Base-by-base conservation (phyloP, 192 early-diverging fungal genomes). In the Endogone sp. region DNA sequence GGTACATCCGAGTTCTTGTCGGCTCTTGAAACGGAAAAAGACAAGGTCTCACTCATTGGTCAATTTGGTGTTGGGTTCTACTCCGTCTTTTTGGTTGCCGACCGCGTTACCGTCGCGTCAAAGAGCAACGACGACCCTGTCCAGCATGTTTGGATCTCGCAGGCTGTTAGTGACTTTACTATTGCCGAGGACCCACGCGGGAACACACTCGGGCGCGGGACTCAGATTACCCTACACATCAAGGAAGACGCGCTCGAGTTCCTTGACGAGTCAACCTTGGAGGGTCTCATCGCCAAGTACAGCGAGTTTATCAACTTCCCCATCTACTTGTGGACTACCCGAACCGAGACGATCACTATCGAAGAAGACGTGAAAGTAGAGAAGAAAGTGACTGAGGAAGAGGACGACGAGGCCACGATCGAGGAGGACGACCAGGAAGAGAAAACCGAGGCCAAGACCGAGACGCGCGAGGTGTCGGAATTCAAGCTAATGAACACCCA, bases 31-130 rank as follows among this genome's bases (percentile, higher is more conserved):
- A 82, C 88, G 23, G 88, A 93, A 74, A 86, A 92, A 31, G 88
- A 95, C 71, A 85, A 87, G 75, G 84, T 85, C 77, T 85, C 86
- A 28, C 82, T 97, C 67, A 97, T 97, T 67, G 98, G 98, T 56
- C 95, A 99, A 82, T 99, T 99, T 80, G 98, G 98, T 88, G 96
- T 98, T 28, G 96, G 98, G 30, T 99, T 99, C 82, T 99, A 99
- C 85, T 96, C 95, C 29, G 94, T 93, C 20, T 99, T 95, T 76
- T 84, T 97, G 79, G 93, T 95, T 20, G 96, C 96, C 29, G 96
- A 99, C 82, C 90, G 89, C 78, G 96, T 99, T 30, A 85, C 88
- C 6, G 97, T 99, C 20, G 89, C 91, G 28, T 90, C 89, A 62
- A 98, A 98, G 80, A 85, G 90, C 70, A 96, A 98, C 62, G 87